Percentiles rank a stretch among this genome's conserved stretches.
Evolutionary conservation across 495 filamentous ascomycete species (phyloP).

Genomic region (Elasticomyces elasticus): DNA sequence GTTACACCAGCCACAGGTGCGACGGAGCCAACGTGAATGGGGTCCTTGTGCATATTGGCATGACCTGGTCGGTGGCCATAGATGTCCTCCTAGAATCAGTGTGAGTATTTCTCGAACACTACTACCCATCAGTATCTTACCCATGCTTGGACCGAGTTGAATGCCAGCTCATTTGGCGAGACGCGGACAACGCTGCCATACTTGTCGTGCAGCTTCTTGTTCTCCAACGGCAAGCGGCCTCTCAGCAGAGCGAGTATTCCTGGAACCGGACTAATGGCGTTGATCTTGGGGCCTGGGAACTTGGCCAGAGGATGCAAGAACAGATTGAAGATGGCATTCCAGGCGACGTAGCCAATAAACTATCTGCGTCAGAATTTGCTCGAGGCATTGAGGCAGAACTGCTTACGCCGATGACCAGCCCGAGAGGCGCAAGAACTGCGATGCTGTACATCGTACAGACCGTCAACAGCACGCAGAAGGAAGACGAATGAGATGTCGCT

Average conservation of each 20-base stretch:
- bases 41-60: conserved; percentile 28
- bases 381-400: not conserved
- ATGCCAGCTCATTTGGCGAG: conserved; percentile 27
- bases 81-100: conserved; percentile 18
- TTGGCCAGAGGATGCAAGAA: conserved; percentile 25
- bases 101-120: not conserved
- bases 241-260: conserved; percentile 15
- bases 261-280: conserved; percentile 18
- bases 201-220: conserved; percentile 25
- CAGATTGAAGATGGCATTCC: conserved; percentile 18
- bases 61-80: conserved; percentile 23
- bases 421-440: conserved; percentile 6
- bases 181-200: conserved; percentile 27
- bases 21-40: conserved; percentile 28
- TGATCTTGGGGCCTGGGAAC: conserved; percentile 24
- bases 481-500: not conserved
- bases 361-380: conserved; percentile 1
- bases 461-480: not conserved
- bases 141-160: conserved; percentile 23
- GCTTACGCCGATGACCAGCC: not conserved
- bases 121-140: not conserved
- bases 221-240: conserved; percentile 23
- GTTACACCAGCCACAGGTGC: conserved; percentile 27
- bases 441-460: conserved; percentile 7
- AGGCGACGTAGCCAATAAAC: conserved; percentile 6